Conservation (phyloP, 352 stramenopile genomes). For the Nothophytophthora sp. region DNA sequence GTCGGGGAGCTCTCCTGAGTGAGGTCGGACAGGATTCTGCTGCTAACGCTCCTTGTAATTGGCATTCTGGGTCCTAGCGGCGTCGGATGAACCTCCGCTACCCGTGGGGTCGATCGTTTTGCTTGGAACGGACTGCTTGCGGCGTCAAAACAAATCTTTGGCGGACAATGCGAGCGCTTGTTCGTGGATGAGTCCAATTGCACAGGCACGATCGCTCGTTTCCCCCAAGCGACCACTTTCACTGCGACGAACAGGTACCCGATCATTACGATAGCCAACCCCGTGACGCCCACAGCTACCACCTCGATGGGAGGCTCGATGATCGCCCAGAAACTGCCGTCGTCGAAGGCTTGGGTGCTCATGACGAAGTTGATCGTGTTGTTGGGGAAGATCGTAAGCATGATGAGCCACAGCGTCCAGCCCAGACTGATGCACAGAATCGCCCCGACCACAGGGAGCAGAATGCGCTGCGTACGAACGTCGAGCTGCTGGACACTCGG, state of each 20-base stretch:
- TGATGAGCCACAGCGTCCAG: constrained; percentile 13
- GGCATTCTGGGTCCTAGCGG: too few species aligned
- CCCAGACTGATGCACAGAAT: constrained; percentile 5
- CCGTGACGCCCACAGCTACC: neutral
- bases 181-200: neutral
- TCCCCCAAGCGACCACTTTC: neutral
- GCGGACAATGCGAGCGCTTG: too few species aligned
- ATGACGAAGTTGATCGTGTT: constrained; percentile 13
- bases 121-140: too few species aligned
- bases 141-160: too few species aligned
- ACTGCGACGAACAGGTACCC: neutral
- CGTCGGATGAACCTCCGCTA: too few species aligned
- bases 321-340: constrained; percentile 15
- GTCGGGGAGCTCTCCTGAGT: too few species aligned
- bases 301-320: constrained; percentile 1
- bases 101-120: too few species aligned
- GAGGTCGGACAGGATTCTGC: too few species aligned
- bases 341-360: constrained; percentile 10
- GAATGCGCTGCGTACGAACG: neutral
- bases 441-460: neutral
- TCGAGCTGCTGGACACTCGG: neutral
- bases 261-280: constrained; percentile 1
- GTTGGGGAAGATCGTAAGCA: constrained; percentile 10
- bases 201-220: neutral
- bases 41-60: too few species aligned